These are phyloP conservation scores for Paramecium caudatum DNA, from an alignment of 73 alveolate species.

Conservation along the genomic window DNA sequence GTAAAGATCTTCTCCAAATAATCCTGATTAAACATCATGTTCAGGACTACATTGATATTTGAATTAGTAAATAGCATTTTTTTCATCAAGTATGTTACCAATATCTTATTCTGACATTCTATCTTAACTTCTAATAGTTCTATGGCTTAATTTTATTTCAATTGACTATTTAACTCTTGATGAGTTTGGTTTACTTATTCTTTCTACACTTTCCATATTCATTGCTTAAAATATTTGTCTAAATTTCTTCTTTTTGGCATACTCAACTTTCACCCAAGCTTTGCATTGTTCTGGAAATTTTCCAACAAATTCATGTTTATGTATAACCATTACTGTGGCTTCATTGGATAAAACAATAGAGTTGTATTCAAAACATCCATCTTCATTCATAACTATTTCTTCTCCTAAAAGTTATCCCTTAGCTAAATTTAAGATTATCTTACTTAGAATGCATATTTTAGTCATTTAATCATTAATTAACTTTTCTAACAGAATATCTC, in stretches of 20 bases:
- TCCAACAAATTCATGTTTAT: background rate
- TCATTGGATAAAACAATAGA: background rate
- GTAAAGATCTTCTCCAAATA: slow-evolving; percentile 10
- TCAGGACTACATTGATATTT: slow-evolving; percentile 11
- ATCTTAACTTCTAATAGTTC: background rate
- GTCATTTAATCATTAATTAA: slow-evolving; percentile 6
- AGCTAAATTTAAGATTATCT: background rate
- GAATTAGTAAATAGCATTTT: background rate
- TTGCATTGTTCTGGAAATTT: slow-evolving; percentile 30
- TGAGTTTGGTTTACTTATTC: background rate
- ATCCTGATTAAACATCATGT: slow-evolving; percentile 5
- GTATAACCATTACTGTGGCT: slow-evolving; percentile 19
- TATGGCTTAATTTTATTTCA: background rate
- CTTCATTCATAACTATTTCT: slow-evolving; percentile 28
- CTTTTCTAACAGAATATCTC: background rate
- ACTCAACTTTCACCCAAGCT: background rate
- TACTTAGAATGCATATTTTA: slow-evolving; percentile 16
- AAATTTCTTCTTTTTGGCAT: background rate
- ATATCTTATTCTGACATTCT: background rate
- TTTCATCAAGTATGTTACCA: slow-evolving; percentile 17
- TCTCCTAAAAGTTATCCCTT: slow-evolving; percentile 25
- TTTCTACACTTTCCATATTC: background rate
- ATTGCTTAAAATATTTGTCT: background rate
- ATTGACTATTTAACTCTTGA: background rate
- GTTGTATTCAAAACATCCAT: slow-evolving; percentile 34